A percentile compares a stretch with the other conserved stretches of the same genome.
These are phyloP conservation scores for Thermomucor indicae-seudaticae DNA, from an alignment of 371 early-diverging fungal genomes.

Conservation along the genomic window DNA sequence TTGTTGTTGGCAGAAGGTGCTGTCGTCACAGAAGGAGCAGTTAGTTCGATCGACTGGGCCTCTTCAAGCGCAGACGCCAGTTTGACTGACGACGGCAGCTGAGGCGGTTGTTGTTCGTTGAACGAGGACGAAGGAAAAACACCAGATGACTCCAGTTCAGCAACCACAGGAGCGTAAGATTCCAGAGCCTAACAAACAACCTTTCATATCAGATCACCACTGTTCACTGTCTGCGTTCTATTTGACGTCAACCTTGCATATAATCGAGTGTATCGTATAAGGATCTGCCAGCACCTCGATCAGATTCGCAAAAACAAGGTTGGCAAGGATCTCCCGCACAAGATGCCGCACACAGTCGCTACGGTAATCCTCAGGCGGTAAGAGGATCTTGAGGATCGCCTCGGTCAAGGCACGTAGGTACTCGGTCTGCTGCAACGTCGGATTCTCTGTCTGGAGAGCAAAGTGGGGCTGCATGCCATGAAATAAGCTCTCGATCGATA, in stretches of 20 bases:
- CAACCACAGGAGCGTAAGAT: constrained; percentile 20
- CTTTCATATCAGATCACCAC: not conserved
- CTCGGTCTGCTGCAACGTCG: constrained; percentile 36
- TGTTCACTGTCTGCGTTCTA: no score
- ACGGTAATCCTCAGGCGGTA: constrained; percentile 40
- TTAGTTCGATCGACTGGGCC: constrained; percentile 11
- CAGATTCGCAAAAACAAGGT: constrained; percentile 41
- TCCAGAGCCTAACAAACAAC: constrained; percentile 15
- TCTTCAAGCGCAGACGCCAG: constrained; percentile 8
- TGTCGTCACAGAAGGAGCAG: not conserved
- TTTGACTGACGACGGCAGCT: constrained; percentile 3
- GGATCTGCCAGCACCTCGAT: constrained; percentile 52
- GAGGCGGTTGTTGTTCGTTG: not conserved
- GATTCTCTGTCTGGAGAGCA: constrained; percentile 31
- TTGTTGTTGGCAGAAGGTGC: not conserved
- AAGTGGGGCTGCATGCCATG: constrained; percentile 65
- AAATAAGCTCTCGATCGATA: constrained; percentile 41
- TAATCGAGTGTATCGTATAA: constrained; percentile 53
- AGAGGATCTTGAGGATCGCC: constrained; percentile 32
- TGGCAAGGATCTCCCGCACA: constrained; percentile 51
- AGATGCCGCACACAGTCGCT: constrained; percentile 53
- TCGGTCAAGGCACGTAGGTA: constrained; percentile 49
- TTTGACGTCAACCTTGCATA: constrained; percentile 60
- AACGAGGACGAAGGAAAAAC: not conserved
- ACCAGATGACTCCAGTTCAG: constrained; percentile 30